Evolutionary conservation across 2,329 filamentous ascomycete species (phyloP).

Genomic region (Fulvia fulva): DNA sequence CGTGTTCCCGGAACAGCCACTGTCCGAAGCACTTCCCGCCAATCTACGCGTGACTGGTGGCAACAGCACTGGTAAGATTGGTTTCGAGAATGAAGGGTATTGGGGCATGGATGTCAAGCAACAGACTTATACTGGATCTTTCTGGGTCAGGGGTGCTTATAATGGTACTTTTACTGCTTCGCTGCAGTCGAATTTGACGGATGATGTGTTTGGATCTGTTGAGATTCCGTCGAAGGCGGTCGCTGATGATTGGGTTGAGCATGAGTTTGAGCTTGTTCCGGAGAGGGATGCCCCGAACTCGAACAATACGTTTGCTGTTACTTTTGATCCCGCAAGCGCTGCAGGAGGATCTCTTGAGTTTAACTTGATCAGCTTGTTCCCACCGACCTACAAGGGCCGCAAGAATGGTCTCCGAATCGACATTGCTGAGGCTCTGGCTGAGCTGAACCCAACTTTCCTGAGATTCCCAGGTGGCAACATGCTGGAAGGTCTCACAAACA

Average conservation of each 20-base stretch:
- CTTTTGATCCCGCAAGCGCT: constrained; percentile 37
- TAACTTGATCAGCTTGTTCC: constrained; percentile 52
- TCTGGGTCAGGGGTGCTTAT: constrained; percentile 33
- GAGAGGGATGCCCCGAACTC: constrained; percentile 38
- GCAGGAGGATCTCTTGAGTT: constrained; percentile 44
- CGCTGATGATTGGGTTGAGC: constrained; percentile 36
- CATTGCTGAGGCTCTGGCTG: constrained; percentile 40
- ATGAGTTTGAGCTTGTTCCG: constrained; percentile 20
- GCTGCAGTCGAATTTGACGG: neutral
- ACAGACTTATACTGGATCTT: constrained; percentile 33
- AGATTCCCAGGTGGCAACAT: constrained; percentile 62
- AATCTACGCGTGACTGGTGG: constrained; percentile 24
- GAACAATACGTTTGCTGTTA: constrained; percentile 52
- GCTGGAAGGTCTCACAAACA: constrained; percentile 43
- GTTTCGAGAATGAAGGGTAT: constrained; percentile 47
- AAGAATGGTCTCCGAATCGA: constrained; percentile 51
- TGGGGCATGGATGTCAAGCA: constrained; percentile 50
- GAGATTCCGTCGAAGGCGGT: constrained; percentile 22
- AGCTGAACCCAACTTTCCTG: constrained; percentile 45
- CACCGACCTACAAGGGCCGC: constrained; percentile 52
- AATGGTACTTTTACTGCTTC: constrained; percentile 29
- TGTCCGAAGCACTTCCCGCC: constrained; percentile 24
- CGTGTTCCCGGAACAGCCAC: constrained; percentile 19
- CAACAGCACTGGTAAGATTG: constrained; percentile 40
- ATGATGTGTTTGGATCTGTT: neutral